phyloP scores from a whole-genome alignment of 345 rosid genomes.

The Lumnitzera littorea region DNA sequence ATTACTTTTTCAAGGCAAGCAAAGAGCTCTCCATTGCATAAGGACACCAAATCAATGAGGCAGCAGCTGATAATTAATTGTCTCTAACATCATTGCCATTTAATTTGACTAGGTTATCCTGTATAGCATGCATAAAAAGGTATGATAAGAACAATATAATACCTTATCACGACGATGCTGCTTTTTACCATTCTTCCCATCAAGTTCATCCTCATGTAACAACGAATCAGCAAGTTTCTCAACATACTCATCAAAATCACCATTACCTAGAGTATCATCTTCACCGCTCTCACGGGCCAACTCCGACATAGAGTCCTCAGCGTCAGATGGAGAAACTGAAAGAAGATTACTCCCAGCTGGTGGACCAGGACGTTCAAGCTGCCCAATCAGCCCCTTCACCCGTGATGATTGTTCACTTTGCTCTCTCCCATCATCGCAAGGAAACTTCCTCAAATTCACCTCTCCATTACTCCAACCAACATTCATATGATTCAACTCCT shows the following conservation, averaged over 20 bases:
- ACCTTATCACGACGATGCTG: constrained; percentile 47
- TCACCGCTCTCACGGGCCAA: constrained; percentile 23
- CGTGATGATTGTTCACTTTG: constrained; percentile 10
- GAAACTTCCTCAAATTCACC: constrained; percentile 14
- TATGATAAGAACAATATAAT: neutral
- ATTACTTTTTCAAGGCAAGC: too few relatives aligned
- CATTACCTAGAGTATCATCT: constrained; percentile 15
- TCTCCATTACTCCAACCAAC: constrained; percentile 11
- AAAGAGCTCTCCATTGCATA: too few relatives aligned
- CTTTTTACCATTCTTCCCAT: constrained; percentile 36
- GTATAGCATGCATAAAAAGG: neutral
- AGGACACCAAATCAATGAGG: too few relatives aligned
- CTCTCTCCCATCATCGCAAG: constrained; percentile 24
- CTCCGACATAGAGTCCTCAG: constrained; percentile 31
- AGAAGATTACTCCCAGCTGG: constrained; percentile 42
- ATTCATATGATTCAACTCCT: constrained; percentile 20
- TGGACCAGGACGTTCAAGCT: constrained; percentile 63
- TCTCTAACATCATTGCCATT: constrained; percentile 3
- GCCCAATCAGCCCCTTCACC: constrained; percentile 34
- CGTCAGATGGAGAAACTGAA: constrained; percentile 42
- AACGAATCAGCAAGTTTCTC: constrained; percentile 47
- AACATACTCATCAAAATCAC: constrained; percentile 36
- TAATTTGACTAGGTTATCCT: neutral
- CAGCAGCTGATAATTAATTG: neutral
- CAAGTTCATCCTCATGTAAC: constrained; percentile 47